Evolutionary conservation across 2,329 filamentous ascomycete species (phyloP).

Genomic region (Penicillium sp.): DNA sequence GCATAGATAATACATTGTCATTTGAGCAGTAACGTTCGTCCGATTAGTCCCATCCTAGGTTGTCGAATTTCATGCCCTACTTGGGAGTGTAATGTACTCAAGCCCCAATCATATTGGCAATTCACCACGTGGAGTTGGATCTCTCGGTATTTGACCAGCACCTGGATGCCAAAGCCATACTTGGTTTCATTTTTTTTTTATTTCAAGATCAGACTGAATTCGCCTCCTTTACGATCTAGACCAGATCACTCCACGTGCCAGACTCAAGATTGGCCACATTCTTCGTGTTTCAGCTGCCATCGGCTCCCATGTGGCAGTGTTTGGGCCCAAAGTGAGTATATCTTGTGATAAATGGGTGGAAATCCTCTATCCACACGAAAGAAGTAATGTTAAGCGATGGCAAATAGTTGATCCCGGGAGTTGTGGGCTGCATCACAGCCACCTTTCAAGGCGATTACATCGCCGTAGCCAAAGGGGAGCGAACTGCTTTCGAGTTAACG

Average conservation of each 20-base stretch:
- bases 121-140: too few relatives aligned
- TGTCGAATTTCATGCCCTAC: neutral
- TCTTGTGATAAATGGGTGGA: neutral
- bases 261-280: conserved; percentile 9
- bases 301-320: conserved; percentile 8
- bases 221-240: neutral
- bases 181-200: neutral
- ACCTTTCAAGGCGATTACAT: too few relatives aligned
- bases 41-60: neutral
- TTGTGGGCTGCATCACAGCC: too few relatives aligned
- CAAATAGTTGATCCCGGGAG: too few relatives aligned
- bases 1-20: conserved; percentile 3
- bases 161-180: neutral
- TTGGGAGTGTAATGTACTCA: too few relatives aligned
- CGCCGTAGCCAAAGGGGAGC: too few relatives aligned
- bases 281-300: conserved; percentile 5
- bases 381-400: neutral
- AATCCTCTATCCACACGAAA: neutral
- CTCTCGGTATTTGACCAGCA: neutral
- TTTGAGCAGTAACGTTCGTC: neutral
- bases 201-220: neutral
- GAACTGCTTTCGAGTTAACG: too few relatives aligned
- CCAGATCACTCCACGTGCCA: neutral
- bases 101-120: too few relatives aligned
- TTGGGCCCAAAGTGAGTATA: neutral